Conservation (phyloP, 331 rosid species). For the Malus hybrid region DNA sequence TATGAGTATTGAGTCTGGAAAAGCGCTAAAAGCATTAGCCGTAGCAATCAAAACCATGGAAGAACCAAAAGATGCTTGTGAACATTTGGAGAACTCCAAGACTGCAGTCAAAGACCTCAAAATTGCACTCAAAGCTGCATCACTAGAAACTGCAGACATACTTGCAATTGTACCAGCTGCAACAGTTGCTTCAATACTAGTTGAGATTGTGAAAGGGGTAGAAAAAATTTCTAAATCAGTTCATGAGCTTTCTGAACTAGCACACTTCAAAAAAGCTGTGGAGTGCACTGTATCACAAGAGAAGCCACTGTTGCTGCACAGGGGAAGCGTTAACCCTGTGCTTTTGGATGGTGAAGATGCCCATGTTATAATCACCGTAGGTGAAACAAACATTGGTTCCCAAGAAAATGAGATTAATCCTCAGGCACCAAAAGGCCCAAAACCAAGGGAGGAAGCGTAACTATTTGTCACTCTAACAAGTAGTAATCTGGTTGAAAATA, state of each 20-base stretch:
- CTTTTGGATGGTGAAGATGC: constrained; percentile 14
- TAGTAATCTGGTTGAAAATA: not conserved
- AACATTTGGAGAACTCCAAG: constrained; percentile 43
- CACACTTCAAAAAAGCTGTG: constrained; percentile 38
- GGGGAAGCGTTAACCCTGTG: constrained; percentile 59
- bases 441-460: constrained; percentile 21
- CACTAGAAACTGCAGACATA: constrained; percentile 35
- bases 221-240: constrained; percentile 55
- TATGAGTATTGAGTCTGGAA: constrained; percentile 54
- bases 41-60: constrained; percentile 54
- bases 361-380: constrained; percentile 41
- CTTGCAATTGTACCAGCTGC: constrained; percentile 48
- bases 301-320: constrained; percentile 58
- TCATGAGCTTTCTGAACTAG: constrained; percentile 55
- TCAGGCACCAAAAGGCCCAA: constrained; percentile 9
- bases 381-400: constrained; percentile 13
- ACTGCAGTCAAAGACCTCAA: constrained; percentile 47
- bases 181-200: constrained; percentile 55
- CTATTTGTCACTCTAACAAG: constrained; percentile 17
- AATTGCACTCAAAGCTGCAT: constrained; percentile 29
- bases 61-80: constrained; percentile 30
- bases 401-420: constrained; percentile 10
- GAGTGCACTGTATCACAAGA: constrained; percentile 42
- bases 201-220: constrained; percentile 54
- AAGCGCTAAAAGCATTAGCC: constrained; percentile 50